Evolutionary conservation across 129 eudicot species (phyloP), one percentile per base, ranked within the genome.

Genomic region (Artemisia annua): DNA sequence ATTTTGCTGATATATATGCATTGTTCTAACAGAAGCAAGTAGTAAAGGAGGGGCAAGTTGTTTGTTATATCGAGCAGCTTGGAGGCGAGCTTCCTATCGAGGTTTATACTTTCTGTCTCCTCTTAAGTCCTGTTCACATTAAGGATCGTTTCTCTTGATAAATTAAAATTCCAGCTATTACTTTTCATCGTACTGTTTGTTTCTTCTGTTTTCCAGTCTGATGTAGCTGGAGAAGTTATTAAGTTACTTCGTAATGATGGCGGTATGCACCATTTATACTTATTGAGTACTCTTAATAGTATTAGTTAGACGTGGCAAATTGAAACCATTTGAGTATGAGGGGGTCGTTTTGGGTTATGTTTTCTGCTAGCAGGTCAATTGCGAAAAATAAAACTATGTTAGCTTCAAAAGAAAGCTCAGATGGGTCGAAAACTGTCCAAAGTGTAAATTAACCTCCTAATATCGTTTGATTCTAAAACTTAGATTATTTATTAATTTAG

Each of bases 51-150:
- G 98, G 98, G 35, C 85, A 93, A 80, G 92, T 86, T 65, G 46
- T 93, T 76, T 93, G 96, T 89, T 93, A 69, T 83, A 90, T 93
- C 26, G 92, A 93, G 53, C 98, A 93, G 81, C 92, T 93, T 78
- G 96, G 95, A 66, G 86, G 95, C 0, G 82, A 87, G 74, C 56
- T 87, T 62, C 92, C 96, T 0, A 75, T 89, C 64, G 86, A 89
- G 98, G 98, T 93, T 73, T 70, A 79, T 66, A 66, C 72, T 44
- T 46, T 54, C 57, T 53, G 46, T 28, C 43, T 39, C 64, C 20
- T 22, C 78, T 59, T 48, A 52, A 52, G 26, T 20, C 3, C 64
- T 71, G 50, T 39, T 63, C 56, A 8, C 49, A n/a, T 48, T 5
- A 50, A 59, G 61, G 16, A 46, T 49, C 4, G 4, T 43, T 60